These are phyloP conservation scores for Bipolaris gigantea DNA, from an alignment of 2,329 filamentous ascomycete genomes.

Conservation along the genomic window DNA sequence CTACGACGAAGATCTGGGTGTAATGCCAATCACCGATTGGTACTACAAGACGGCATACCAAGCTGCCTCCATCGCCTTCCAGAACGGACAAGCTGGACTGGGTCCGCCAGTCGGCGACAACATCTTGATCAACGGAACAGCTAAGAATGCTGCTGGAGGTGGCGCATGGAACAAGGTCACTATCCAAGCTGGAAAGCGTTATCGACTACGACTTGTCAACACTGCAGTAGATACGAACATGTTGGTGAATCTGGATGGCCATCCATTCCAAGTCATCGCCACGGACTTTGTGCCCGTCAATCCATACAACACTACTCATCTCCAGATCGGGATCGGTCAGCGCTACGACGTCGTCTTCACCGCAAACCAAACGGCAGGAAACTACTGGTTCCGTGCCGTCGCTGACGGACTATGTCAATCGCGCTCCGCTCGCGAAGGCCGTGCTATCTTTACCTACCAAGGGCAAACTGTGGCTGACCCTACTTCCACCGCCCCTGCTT, in stretches of 20 bases:
- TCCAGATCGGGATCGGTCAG: conserved; percentile 47
- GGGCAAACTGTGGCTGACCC: conserved; percentile 41
- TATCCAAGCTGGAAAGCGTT: conserved; percentile 49
- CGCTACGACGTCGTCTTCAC: conserved; percentile 43
- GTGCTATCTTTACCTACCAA: conserved; percentile 46
- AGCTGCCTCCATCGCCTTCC: conserved; percentile 30
- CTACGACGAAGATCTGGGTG: conserved; percentile 35
- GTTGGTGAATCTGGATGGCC: conserved; percentile 35
- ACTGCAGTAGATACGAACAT: conserved; percentile 37
- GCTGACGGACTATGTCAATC: conserved; percentile 30
- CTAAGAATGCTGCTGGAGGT: conserved; percentile 47
- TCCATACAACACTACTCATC: conserved; percentile 41
- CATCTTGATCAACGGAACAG: conserved; percentile 59
- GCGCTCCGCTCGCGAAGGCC: conserved; percentile 30
- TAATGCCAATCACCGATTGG: conserved; percentile 31
- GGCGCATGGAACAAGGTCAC: conserved; percentile 36
- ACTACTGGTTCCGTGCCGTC: conserved; percentile 42
- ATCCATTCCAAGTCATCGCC: conserved; percentile 38
- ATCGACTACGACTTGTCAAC: conserved; percentile 63
- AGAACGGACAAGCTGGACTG: conserved; percentile 16
- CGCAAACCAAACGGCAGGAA: conserved; percentile 36
- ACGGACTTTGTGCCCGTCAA: conserved; percentile 37
- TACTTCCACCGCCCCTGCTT: conserved; percentile 28
- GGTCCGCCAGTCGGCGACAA: conserved; percentile 49
- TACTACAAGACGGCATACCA: conserved; percentile 50